Base-by-base conservation (phyloP, 192 early-diverging fungal genomes). In the Paraglomus occultum region DNA sequence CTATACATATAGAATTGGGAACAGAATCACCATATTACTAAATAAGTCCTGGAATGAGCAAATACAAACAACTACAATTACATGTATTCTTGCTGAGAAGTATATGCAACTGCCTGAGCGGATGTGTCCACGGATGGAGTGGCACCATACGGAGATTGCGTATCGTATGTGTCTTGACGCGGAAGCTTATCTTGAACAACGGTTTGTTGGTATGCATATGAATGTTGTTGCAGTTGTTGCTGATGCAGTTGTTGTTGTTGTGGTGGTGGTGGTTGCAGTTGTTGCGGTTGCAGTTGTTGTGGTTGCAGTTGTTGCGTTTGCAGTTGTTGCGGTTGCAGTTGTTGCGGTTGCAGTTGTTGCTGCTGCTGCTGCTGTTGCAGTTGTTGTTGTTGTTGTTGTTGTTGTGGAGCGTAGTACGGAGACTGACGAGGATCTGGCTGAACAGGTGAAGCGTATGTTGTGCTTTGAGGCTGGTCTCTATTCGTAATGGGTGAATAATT, bases 181-280 rank as follows among this genome's bases (percentile, higher is more conserved):
- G 11, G 54, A 10, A 31, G 40, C 53, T 67, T 47, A 43, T 11
- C 58, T 71, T 44, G 9, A 11, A 39, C 12, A 6, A 10, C 9
- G 45, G 62, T 59, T 8, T 60, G 71, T 15, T 71, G 66, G 8
- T 57, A 64, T 54, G 48, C 50, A 47, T 70, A 23, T 1, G 17
- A 53, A 38, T 64, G 74, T 12, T 50, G 70, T 38, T 67, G 71
- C 51, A 68, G 75, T 50, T 73, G 75, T 44, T 63, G 71, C 17
- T 65, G 71, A 11, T 48, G 51, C 11, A 72, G 76, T 8, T 55
- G 74, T n/a, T 72, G 72, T 38, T 76, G 74, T 12, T 74, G 67
- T 52, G 64, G 72, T 12, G 54, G 67, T 55, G 67, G 74, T 18
- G 50, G 57, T 14, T 67, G 65, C 58, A 17, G 73, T 15, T 57